Percentiles rank a stretch among this genome's conserved stretches.
Evolutionary conservation across 139 green algal species (phyloP).

Genomic region (Chlorella sp.): DNA sequence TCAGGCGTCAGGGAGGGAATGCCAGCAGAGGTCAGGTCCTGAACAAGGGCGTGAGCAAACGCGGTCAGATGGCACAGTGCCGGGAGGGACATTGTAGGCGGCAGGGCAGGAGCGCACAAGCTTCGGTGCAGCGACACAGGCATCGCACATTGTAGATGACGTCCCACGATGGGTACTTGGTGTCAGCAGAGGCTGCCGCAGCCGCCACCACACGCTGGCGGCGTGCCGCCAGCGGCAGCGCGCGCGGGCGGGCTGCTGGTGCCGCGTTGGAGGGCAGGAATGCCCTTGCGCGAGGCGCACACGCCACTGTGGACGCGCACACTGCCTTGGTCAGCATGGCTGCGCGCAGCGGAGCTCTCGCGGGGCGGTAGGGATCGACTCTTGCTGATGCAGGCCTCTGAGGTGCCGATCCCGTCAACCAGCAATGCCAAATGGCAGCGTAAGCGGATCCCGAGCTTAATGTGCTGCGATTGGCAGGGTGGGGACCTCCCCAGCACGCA

Average conservation of each 20-base stretch:
- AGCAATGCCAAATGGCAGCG: too few relatives aligned
- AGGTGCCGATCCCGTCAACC: too few relatives aligned
- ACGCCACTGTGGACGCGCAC: background rate
- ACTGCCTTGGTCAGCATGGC: background rate
- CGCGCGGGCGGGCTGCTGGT: background rate
- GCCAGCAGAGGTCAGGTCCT: background rate
- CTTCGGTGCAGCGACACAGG: too few relatives aligned
- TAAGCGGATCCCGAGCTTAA: too few relatives aligned
- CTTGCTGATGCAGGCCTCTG: too few relatives aligned
- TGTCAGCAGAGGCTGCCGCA: background rate
- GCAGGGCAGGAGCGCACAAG: too few relatives aligned
- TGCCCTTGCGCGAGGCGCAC: background rate
- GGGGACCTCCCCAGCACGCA: too few relatives aligned
- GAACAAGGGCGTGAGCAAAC: too few relatives aligned
- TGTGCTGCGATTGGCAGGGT: too few relatives aligned
- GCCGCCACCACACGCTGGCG: background rate
- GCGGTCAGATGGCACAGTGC: too few relatives aligned
- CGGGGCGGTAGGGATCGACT: too few relatives aligned
- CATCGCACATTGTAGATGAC: slow-evolving; percentile 2
- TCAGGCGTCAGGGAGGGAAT: background rate
- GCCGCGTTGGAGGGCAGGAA: background rate
- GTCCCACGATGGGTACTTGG: slow-evolving; percentile 37
- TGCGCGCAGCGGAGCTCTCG: background rate
- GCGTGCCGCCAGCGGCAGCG: background rate
- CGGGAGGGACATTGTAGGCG: too few relatives aligned